Evolutionary conservation across 257 asterid species (phyloP).

Genomic region (Petrea volubilis): DNA sequence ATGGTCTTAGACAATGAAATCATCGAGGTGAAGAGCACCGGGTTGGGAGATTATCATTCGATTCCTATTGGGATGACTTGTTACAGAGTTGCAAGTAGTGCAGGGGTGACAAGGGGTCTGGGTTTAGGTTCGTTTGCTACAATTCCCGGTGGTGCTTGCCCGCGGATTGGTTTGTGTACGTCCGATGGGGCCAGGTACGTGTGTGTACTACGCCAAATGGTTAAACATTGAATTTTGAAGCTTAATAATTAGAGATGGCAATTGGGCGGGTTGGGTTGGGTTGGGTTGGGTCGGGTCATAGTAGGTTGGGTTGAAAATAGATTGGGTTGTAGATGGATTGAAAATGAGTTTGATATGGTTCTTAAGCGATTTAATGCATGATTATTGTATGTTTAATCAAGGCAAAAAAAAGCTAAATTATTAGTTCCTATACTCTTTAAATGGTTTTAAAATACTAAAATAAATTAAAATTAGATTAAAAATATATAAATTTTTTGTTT

Average conservation of each 20-base stretch:
- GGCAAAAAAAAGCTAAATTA: too few relatives aligned
- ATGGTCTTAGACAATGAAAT: slow-evolving; percentile 58
- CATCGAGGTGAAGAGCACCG: slow-evolving; percentile 78
- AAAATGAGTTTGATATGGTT: too few relatives aligned
- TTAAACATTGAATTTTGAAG: slow-evolving; percentile 45
- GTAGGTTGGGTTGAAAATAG: too few relatives aligned
- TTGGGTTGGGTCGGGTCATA: too few relatives aligned
- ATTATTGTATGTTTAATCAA: too few relatives aligned
- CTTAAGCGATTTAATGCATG: too few relatives aligned
- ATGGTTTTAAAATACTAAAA: too few relatives aligned
- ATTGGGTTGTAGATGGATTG: too few relatives aligned
- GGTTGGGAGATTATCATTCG: slow-evolving; percentile 56
- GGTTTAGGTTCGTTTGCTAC: slow-evolving; percentile 57
- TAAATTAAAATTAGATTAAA: too few relatives aligned
- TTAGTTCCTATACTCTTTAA: too few relatives aligned
- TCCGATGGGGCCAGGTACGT: slow-evolving; percentile 60
- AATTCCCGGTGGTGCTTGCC: slow-evolving; percentile 79
- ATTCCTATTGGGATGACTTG: slow-evolving; percentile 58
- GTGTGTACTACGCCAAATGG: slow-evolving; percentile 70
- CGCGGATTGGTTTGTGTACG: slow-evolving; percentile 50
- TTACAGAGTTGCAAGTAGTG: slow-evolving; percentile 43
- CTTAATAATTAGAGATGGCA: neutral
- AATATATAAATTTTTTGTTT: too few relatives aligned
- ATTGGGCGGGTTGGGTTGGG: too few relatives aligned
- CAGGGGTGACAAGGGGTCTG: slow-evolving; percentile 24